Base-by-base conservation (phyloP, 2,329 filamentous ascomycete genomes). In the Fusarium zealandicum region DNA sequence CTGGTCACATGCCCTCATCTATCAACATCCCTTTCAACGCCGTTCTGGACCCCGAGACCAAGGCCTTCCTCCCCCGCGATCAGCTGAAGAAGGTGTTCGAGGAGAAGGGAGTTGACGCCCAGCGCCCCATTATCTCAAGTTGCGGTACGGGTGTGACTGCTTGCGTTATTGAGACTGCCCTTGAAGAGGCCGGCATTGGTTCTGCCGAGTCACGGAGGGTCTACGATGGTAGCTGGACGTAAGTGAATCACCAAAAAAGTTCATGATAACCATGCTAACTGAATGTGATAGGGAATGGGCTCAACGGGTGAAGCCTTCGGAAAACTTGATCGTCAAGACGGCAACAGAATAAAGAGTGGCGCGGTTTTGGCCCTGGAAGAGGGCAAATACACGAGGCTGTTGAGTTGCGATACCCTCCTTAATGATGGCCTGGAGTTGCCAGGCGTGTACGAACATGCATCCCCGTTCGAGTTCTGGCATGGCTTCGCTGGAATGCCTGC, bases 201-300 rank as follows among this genome's bases (percentile, higher is more conserved):
- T 78, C 84, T 4, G 75, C 83, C 0, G 82, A 87, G 56, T 83
- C 84, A 48, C 84, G 90, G 63, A 87, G 83, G 70, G 81, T 99
- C 17, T 99, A 99, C 69, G 95, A 99, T 73, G 95, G 95, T 40
- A 96, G 93, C 74, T 99, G 95, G 95, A 98, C 95, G 83, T 96
- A 80, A 86, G 90, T 88, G 9, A 10, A 50, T 18, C 32, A 12
- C 27, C n/a, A 16, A 18, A 11, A 47, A 31, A 42, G n/a, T 32
- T 28, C 20, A 49, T 39, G 28, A 41, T 28, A 7, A 28, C 12
- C 27, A 35, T 47, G 44, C 37, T 55, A 55, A 59, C 71, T 75
- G 2, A 67, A 76, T 69, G 27, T 51, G 13, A 54, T 51, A 87
- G 84, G 18, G 84, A 87, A 75, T 90, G 86, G 85, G 87, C 86